Evolutionary conservation across 176 grass and related monocot genomes (phyloP), one percentile per base, ranked within the genome.

Genomic region (Cenchrus purpureus): DNA sequence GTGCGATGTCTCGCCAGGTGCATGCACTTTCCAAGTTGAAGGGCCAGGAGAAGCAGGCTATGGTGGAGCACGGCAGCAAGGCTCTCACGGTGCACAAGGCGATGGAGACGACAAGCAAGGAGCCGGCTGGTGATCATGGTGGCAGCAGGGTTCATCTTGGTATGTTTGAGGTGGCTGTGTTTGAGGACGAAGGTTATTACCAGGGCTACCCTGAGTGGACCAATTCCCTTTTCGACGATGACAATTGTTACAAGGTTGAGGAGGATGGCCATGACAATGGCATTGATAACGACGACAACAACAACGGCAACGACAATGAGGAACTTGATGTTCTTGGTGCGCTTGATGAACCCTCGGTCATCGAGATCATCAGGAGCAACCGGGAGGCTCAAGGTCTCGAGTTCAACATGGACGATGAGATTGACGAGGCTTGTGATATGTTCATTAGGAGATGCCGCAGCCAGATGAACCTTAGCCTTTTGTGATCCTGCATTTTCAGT

Each of bases 331-430:
- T 77, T 57, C 7, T 73, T 16, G 63, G 69, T 6, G 71, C 4
- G 3, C 7, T 37, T 1, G 74, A 82, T 48, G 82, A 80, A 8
- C 74, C 6, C 0, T 95, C 91, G 1, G 86, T 95, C 12, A 88
- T 98, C 8, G 91, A 98, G 20, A 49, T 98, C 44, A 83, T 98
- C 49, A 94, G 74, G 82, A 91, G 65, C 56, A 86, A 76, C n/a
- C 81, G 89, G 57, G 88, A 95, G 45, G 88, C 71, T 3, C 80
- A 89, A 46, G 91, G 91, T 0, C 13, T 91, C 12, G 89, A 93
- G 69, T 98, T 95, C 74, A 91, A 86, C 49, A 74, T 98, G 40
- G 93, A 95, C 32, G 84, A 94, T 2, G 87, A 98, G 45, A 98
- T 95, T 54, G 88, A 94, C 22, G 89, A 95, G 48, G 93, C 87